Conservation (phyloP, 2,329 filamentous ascomycete species). For the Phaeosphaeria sp. region DNA sequence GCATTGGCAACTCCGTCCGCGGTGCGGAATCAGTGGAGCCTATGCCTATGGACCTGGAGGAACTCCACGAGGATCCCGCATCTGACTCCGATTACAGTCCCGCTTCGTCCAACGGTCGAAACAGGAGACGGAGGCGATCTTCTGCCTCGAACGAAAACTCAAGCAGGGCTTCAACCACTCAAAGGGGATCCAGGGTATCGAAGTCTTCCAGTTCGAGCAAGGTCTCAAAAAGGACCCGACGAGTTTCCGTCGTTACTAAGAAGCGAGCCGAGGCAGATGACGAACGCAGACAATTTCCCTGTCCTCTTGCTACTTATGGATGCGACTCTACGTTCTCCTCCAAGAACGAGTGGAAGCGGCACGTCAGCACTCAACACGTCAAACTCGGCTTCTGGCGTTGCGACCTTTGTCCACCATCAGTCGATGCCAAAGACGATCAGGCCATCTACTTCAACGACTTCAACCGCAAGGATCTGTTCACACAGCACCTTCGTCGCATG, state of each 20-base stretch:
- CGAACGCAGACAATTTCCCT: constrained; percentile 67
- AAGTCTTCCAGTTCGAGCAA: constrained; percentile 22
- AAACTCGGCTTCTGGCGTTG: constrained; percentile 78
- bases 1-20: constrained; percentile 34
- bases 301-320: constrained; percentile 79
- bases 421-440: constrained; percentile 37
- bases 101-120: constrained; percentile 14
- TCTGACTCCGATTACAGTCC: constrained; percentile 47
- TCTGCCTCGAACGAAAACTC: constrained; percentile 33
- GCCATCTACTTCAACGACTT: constrained; percentile 66
- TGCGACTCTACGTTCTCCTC: constrained; percentile 75
- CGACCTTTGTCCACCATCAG: constrained; percentile 62
- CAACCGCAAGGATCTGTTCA: constrained; percentile 92
- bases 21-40: constrained; percentile 48
- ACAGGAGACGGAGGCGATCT: constrained; percentile 31
- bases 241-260: constrained; percentile 16
- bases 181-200: constrained; percentile 28
- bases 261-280: constrained; percentile 17
- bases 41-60: constrained; percentile 32
- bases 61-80: constrained; percentile 38
- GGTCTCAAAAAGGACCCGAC: constrained; percentile 27
- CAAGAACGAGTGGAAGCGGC: constrained; percentile 97
- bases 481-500: constrained; percentile 87
- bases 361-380: constrained; percentile 81
- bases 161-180: constrained; percentile 18